Percentiles rank a stretch among this genome's conserved stretches.
These are phyloP conservation scores for Apiospora kogelbergensis DNA, from an alignment of 2,329 filamentous ascomycete species.

Conservation along the genomic window DNA sequence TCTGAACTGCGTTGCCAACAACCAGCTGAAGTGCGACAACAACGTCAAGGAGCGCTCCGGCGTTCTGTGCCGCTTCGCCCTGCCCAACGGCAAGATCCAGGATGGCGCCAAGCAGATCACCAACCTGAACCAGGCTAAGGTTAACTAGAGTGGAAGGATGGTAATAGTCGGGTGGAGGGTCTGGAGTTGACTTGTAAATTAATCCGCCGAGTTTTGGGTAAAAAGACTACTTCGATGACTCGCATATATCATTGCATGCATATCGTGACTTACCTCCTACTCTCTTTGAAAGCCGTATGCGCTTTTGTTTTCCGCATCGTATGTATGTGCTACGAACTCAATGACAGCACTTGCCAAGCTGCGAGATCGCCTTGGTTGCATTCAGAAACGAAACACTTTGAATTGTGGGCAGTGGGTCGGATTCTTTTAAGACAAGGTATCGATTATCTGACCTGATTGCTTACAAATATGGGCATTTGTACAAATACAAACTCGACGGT, in stretches of 20 bases:
- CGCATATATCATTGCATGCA: not conserved
- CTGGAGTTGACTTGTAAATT: slow-evolving; percentile 1
- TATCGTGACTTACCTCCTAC: not conserved
- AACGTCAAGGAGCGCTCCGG: slow-evolving; percentile 17
- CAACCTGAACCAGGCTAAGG: slow-evolving; percentile 13
- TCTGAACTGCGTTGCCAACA: slow-evolving; percentile 17
- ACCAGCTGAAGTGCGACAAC: slow-evolving; percentile 14
- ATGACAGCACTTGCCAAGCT: too few relatives aligned
- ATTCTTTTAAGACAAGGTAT: too few relatives aligned
- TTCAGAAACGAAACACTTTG: too few relatives aligned
- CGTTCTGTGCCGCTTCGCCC: slow-evolving; percentile 14
- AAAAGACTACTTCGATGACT: not conserved
- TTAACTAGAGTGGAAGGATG: slow-evolving; percentile 13
- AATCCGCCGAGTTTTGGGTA: not conserved
- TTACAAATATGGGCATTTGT: too few relatives aligned
- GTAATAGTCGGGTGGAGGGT: not conserved
- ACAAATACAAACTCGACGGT: too few relatives aligned
- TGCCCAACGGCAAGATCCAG: slow-evolving; percentile 12
- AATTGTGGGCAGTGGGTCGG: too few relatives aligned
- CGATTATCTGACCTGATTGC: too few relatives aligned
- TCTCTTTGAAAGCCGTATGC: not conserved
- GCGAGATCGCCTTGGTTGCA: too few relatives aligned
- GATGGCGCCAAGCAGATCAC: slow-evolving; percentile 11
- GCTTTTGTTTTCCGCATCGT: too few relatives aligned
- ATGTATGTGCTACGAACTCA: too few relatives aligned